Conservation (phyloP, 495 filamentous ascomycete species). For the Talaromyces adpressus region DNA sequence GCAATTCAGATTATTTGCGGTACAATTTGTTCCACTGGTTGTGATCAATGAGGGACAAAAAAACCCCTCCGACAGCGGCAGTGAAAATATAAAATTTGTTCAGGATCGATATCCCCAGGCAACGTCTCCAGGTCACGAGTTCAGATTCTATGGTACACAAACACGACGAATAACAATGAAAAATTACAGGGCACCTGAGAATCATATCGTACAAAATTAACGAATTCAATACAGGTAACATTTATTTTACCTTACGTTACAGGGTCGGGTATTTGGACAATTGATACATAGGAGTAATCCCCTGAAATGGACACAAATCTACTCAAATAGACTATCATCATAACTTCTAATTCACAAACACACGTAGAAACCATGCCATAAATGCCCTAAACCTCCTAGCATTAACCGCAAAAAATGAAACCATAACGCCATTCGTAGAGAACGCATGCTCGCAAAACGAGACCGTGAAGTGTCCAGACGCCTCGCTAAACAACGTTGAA, state of each 20-base stretch:
- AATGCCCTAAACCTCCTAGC: background rate
- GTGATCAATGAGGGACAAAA: background rate
- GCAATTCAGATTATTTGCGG: background rate
- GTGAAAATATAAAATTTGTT: background rate
- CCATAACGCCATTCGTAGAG: conserved; percentile 1
- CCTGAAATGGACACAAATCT: background rate
- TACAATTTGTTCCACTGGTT: background rate
- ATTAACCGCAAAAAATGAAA: background rate
- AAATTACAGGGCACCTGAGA: no score
- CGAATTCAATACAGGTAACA: background rate
- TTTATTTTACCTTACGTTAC: background rate
- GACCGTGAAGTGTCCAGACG: conserved; percentile 21
- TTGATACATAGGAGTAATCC: background rate
- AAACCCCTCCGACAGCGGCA: background rate
- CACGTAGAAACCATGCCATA: background rate
- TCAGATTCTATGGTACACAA: background rate
- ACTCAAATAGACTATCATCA: background rate
- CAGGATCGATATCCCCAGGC: background rate
- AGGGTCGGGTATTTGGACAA: no score
- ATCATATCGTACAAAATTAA: no score
- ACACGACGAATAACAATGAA: background rate
- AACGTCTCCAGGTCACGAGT: background rate
- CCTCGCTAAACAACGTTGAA: conserved; percentile 48
- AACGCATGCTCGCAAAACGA: background rate
- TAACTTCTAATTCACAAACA: background rate